phyloP scores from a whole-genome alignment of 768 basidiomycete species.

The Amanita muscaria region DNA sequence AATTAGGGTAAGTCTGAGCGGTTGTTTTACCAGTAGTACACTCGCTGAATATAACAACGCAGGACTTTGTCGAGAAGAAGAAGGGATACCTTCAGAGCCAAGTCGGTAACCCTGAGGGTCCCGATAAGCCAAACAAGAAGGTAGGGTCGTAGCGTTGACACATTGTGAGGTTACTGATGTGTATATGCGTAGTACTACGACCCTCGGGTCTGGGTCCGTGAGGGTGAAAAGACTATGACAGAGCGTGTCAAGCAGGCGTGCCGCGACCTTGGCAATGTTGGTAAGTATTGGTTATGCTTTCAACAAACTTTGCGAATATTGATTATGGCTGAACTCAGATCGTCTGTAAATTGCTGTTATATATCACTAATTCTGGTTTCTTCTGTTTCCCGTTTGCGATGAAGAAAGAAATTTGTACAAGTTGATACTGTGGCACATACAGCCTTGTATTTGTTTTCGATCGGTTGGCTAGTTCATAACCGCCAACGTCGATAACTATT shows the following conservation, averaged over 20 bases:
- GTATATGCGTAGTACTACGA: conserved; percentile 64
- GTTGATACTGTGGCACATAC: no score
- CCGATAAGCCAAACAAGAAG: conserved; percentile 99
- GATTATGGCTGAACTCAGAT: conserved; percentile 1
- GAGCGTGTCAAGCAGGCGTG: conserved; percentile 93
- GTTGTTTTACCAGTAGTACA: conserved; percentile 3
- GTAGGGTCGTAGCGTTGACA: conserved; percentile 25
- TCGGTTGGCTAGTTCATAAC: no score
- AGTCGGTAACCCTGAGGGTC: conserved; percentile 94
- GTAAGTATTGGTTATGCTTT: conserved; percentile 14
- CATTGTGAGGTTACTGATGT: conserved; percentile 4
- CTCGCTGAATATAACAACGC: neutral
- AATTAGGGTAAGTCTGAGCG: conserved; percentile 51
- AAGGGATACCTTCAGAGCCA: conserved; percentile 83
- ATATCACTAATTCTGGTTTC: conserved; percentile 4
- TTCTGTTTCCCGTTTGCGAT: no score
- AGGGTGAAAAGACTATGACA: conserved; percentile 90
- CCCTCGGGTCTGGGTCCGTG: conserved; percentile 97
- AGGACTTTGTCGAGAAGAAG: conserved; percentile 85
- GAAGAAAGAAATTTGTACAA: no score
- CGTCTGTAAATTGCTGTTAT: conserved; percentile 11
- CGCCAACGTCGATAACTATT: no score
- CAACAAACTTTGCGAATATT: neutral
- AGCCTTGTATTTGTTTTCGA: no score
- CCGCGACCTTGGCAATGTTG: conserved; percentile 67